Conservation (phyloP, 2,329 filamentous ascomycete genomes). For the Westerdykella ornata region DNA sequence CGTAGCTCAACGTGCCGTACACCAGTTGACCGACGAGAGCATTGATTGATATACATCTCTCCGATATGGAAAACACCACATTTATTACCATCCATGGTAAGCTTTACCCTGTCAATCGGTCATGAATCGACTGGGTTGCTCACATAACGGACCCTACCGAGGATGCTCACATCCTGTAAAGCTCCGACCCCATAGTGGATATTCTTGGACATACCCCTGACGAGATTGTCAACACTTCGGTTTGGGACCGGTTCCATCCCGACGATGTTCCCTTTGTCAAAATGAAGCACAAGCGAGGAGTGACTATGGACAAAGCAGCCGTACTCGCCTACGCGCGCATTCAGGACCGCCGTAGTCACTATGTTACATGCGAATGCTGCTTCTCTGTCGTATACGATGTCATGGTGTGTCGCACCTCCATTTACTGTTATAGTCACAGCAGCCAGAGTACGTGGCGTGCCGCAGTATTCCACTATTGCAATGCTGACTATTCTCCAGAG, state of each 20-base stretch:
- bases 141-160: conserved; percentile 57
- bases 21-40: background rate
- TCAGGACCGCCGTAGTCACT: conserved; percentile 60
- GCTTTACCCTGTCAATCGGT: conserved; percentile 22
- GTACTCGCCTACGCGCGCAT: conserved; percentile 75
- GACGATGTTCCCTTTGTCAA: conserved; percentile 72
- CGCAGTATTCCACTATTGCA: background rate
- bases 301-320: conserved; percentile 75
- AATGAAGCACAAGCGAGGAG: conserved; percentile 63
- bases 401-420: conserved; percentile 73
- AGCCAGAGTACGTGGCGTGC: conserved; percentile 60
- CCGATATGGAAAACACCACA: conserved; percentile 62
- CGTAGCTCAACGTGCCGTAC: no score
- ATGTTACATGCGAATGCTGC: conserved; percentile 78
- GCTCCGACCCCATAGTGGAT: conserved; percentile 74
- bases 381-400: conserved; percentile 87
- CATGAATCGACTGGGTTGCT: conserved; percentile 9
- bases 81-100: conserved; percentile 88
- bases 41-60: no score
- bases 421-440: conserved; percentile 62
- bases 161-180: conserved; percentile 74
- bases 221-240: conserved; percentile 68
- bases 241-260: conserved; percentile 81
- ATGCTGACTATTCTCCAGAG: conserved; percentile 44
- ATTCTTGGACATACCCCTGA: conserved; percentile 73